Evolutionary conservation across 306 rosid genomes (phyloP).

Genomic region (Castanospermum australe): DNA sequence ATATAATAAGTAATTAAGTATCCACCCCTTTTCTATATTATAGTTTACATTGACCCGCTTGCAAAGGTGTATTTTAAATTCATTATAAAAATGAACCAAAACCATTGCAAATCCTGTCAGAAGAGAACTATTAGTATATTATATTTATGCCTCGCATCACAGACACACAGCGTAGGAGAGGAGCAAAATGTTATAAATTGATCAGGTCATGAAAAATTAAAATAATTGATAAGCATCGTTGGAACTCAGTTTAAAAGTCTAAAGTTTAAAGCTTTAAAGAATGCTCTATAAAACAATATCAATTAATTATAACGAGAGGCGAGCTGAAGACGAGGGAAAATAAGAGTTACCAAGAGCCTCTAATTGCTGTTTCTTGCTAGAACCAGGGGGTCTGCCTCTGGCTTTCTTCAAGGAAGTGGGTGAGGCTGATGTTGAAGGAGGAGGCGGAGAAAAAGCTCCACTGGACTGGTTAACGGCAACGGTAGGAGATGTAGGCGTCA

Average conservation of each 20-base stretch:
- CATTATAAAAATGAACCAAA: conserved; percentile 21
- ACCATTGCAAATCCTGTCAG: neutral
- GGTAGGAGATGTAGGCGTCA: conserved; percentile 30
- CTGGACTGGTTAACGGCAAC: conserved; percentile 15
- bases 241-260: neutral
- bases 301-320: neutral
- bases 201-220: neutral
- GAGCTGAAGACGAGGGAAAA: neutral
- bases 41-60: conserved; percentile 3
- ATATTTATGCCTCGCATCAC: neutral
- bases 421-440: conserved; percentile 31
- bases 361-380: conserved; percentile 50
- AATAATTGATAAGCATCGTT: neutral
- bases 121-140: neutral
- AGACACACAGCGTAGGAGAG: neutral
- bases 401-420: conserved; percentile 49
- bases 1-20: neutral
- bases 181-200: neutral
- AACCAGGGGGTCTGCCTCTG: conserved; percentile 80
- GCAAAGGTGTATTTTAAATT: neutral
- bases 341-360: conserved; percentile 44
- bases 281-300: neutral
- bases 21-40: neutral
- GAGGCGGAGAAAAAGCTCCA: conserved; percentile 38
- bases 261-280: neutral